Base-by-base conservation (phyloP, 768 basidiomycete species). In the Russula foetens region DNA sequence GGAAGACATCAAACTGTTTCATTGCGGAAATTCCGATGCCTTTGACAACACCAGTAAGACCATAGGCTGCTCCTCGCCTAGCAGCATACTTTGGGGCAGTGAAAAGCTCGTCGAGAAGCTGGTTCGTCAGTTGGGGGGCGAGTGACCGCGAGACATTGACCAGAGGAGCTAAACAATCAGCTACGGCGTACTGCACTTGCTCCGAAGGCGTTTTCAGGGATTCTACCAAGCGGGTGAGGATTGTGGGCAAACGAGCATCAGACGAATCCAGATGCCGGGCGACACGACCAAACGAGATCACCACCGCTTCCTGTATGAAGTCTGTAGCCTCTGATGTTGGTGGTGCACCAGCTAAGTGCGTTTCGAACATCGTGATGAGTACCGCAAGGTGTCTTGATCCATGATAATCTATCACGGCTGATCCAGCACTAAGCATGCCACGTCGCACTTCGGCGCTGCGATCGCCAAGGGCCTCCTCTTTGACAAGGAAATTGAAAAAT, bases 31-130 rank as follows among this genome's bases (percentile, higher is more conserved):
- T 82, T 1, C 97, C 97, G 1, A 86, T 81, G n/a, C 97, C 97
- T 68, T 89, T 90, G 69, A 98, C 79, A 45, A 92, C 82, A 28
- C 97, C 97, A 2, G 96, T 93, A 21, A 99, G 75, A 44, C 96
- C 97, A 71, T 98, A 98, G 1, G 96, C 95, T 1, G 96, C 95
- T 33, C 97, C 97, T n/a, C 96, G 83, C n/a, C 97, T 83, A 53
- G 83, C 81, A 11, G 92, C 96, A 69, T 99, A 98, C 71, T 94
- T 98, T 8, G 83, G 76, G 5, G 84, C 85, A 51, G 83, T 79
- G 61, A 90, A 84, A 19, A 98, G 78, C 35, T 92, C 86, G 12
- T 83, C 78, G 66, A 94, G 81, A 3, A 99, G 78, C 57, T 78
- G 75, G 52, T 92, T 89, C 47, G 93, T 81, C n/a, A 99, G 76